Conservation (phyloP, 2,329 filamentous ascomycete genomes). For the Aspergillus novoparasiticus region DNA sequence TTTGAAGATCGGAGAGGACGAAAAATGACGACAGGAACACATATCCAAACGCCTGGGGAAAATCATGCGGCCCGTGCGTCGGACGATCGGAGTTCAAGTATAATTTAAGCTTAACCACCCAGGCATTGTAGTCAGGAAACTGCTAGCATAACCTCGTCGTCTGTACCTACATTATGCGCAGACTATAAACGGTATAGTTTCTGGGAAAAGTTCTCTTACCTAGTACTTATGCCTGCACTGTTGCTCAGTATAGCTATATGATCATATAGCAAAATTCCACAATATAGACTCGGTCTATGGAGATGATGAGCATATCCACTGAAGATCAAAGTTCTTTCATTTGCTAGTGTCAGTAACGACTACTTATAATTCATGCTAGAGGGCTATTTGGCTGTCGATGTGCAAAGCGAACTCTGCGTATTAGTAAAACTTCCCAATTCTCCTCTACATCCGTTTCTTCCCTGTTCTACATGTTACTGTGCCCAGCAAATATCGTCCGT, state of each 20-base stretch:
- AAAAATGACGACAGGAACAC: neutral
- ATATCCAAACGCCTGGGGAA: neutral
- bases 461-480: neutral
- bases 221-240: too few relatives aligned
- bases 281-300: too few relatives aligned
- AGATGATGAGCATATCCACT: too few relatives aligned
- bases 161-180: neutral
- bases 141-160: neutral
- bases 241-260: too few relatives aligned
- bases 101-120: neutral
- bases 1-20: neutral
- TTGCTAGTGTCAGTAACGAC: too few relatives aligned
- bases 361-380: too few relatives aligned
- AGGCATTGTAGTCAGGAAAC: too few relatives aligned
- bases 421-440: neutral
- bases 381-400: too few relatives aligned
- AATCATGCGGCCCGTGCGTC: neutral
- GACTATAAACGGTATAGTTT: neutral
- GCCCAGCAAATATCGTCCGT: neutral
- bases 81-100: neutral
- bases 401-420: neutral
- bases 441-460: neutral
- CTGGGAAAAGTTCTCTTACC: neutral
- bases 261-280: too few relatives aligned
- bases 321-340: too few relatives aligned